Percentiles rank a stretch among this genome's conserved stretches.
Conservation (phyloP, 495 filamentous ascomycete genomes). For the Recurvomyces mirabilis region DNA sequence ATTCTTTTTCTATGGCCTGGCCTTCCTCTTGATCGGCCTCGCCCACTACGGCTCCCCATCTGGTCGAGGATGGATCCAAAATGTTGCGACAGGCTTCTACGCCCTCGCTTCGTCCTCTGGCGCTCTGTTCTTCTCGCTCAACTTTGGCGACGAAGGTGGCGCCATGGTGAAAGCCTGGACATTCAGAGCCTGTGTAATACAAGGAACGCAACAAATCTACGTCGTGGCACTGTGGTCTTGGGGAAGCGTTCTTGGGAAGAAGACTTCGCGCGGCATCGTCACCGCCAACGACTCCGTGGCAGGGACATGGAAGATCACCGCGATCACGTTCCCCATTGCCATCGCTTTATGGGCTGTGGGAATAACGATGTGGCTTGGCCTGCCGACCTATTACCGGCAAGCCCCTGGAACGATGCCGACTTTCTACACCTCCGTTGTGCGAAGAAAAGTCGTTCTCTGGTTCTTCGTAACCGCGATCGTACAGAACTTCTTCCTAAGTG, state of each 20-base stretch:
- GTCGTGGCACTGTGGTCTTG: constrained; percentile 56
- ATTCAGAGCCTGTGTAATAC: constrained; percentile 51
- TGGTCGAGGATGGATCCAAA: constrained; percentile 41
- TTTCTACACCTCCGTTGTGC: constrained; percentile 44
- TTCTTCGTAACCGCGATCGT: constrained; percentile 51
- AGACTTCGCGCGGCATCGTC: constrained; percentile 21
- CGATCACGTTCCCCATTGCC: constrained; percentile 38
- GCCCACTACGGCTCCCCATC: constrained; percentile 34
- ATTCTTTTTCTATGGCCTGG: constrained; percentile 51
- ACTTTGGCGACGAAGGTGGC: constrained; percentile 54
- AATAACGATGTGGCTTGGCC: constrained; percentile 41
- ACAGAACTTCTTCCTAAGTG: constrained; percentile 56
- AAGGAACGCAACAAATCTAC: constrained; percentile 55
- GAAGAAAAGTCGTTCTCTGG: constrained; percentile 50
- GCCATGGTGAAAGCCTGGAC: constrained; percentile 52
- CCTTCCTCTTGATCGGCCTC: constrained; percentile 53
- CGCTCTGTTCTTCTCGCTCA: constrained; percentile 52
- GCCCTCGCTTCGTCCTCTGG: constrained; percentile 48
- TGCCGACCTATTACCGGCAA: constrained; percentile 57
- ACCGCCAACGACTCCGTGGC: constrained; percentile 13
- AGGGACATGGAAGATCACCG: constrained; percentile 36
- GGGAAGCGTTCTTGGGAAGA: constrained; percentile 42
- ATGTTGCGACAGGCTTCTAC: constrained; percentile 50
- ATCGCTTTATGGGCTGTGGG: constrained; percentile 43
- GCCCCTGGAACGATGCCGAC: constrained; percentile 54